Evolutionary conservation across 768 basidiomycete genomes (phyloP).

Genomic region (Scleroderma bovista): DNA sequence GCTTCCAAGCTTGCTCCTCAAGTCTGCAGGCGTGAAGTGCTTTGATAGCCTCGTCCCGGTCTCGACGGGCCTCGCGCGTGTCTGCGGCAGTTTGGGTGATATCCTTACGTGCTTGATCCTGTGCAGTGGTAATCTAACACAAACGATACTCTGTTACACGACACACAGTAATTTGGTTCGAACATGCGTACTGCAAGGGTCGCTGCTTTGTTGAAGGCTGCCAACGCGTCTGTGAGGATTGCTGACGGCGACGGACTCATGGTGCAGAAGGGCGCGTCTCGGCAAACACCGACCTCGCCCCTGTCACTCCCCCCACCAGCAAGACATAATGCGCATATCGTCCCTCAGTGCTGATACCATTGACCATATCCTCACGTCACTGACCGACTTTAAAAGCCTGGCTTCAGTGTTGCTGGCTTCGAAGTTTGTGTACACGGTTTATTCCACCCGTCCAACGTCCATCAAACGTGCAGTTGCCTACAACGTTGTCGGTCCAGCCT

Average conservation of each 20-base stretch:
- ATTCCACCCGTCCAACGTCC: conserved; percentile 14
- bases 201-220: conserved; percentile 36
- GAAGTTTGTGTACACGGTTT: conserved; percentile 15
- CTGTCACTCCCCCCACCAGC: too few relatives aligned
- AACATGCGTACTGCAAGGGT: conserved; percentile 33
- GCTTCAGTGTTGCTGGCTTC: conserved; percentile 13
- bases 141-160: conserved; percentile 4
- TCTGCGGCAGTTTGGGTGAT: conserved; percentile 45
- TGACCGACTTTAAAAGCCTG: conserved; percentile 20
- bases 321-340: not conserved
- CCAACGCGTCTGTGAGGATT: conserved; percentile 38
- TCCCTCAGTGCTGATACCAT: conserved; percentile 12
- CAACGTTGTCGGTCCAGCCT: conserved; percentile 18
- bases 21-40: conserved; percentile 39
- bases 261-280: too few relatives aligned
- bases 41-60: conserved; percentile 46
- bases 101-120: conserved; percentile 51
- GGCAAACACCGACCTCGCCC: too few relatives aligned
- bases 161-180: not conserved
- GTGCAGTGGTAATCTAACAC: conserved; percentile 47
- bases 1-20: conserved; percentile 46
- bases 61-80: conserved; percentile 40
- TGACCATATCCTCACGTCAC: conserved; percentile 14
- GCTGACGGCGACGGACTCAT: conserved; percentile 32
- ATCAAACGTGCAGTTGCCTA: conserved; percentile 15